These are phyloP conservation scores for Fomes fomentarius DNA, from an alignment of 1,284 basidiomycete genomes.

Conservation along the genomic window DNA sequence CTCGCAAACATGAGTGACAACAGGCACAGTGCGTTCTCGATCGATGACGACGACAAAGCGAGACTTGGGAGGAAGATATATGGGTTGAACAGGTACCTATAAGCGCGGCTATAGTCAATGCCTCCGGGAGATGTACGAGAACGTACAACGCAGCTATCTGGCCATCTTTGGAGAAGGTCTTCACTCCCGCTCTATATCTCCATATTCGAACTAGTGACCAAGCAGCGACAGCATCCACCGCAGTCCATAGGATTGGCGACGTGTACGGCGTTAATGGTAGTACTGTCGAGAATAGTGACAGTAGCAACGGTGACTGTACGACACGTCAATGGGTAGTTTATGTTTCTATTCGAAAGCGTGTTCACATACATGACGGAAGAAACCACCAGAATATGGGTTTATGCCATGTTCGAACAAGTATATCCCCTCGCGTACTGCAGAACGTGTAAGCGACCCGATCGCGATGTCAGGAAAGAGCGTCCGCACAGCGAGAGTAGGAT, in stretches of 20 bases:
- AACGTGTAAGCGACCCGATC: constrained; percentile 10
- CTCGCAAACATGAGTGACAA: constrained; percentile 75
- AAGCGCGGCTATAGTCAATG: not conserved
- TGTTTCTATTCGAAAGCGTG: not conserved
- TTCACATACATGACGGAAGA: constrained; percentile 81
- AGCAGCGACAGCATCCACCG: constrained; percentile 68
- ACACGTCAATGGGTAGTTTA: constrained; percentile 10
- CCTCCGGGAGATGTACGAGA: not conserved
- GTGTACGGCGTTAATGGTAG: constrained; percentile 53
- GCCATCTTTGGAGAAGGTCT: constrained; percentile 49
- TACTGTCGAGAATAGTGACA: constrained; percentile 76
- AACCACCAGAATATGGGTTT: constrained; percentile 85
- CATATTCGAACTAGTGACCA: constrained; percentile 71
- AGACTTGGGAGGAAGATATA: constrained; percentile 82
- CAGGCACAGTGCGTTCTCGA: constrained; percentile 78
- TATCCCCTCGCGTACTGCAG: constrained; percentile 83
- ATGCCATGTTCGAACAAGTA: constrained; percentile 74
- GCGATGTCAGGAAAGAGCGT: not conserved
- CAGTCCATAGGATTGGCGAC: constrained; percentile 70
- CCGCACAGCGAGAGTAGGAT: constrained; percentile 61
- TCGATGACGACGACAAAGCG: constrained; percentile 77
- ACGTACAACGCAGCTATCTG: constrained; percentile 69
- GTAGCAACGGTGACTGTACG: constrained; percentile 76
- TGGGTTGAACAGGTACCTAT: constrained; percentile 87
- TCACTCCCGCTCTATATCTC: constrained; percentile 57